Evolutionary conservation across 2,329 filamentous ascomycete genomes (phyloP), one percentile per base, ranked within the genome.

Genomic region (Apiospora kogelbergensis): DNA sequence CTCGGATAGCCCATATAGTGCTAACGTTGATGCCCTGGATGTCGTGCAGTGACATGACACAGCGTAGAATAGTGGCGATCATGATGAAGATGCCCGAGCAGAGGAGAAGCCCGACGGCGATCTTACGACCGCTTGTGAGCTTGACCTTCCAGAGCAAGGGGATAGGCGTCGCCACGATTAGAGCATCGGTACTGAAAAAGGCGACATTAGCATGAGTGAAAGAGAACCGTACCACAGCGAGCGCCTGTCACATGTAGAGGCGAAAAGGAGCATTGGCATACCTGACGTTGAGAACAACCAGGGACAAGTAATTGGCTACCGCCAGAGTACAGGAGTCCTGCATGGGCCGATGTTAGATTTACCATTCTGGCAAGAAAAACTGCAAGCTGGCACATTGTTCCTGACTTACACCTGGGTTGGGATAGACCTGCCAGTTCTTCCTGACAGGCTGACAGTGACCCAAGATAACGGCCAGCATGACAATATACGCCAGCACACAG

Each of bases 71-170:
- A 1, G 81, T 79, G 26, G 81, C 81, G 9, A 80, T 71, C 70
- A 84, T 82, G 68, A 83, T 79, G 69, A 84, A 84, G n/a, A 84
- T 46, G 3, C 82, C 81, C 3, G 81, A 80, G 66, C 80, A 84
- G 13, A 84, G 80, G 0, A 82, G 74, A 5, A 81, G 40, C 1
- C 78, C 77, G 57, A 82, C 79, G 20, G 80, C 72, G 3, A 83
- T 22, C 72, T 84, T 83, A 67, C 80, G 74, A 46, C 76, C 74
- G 3, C 80, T 53, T 26, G 73, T 77, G 67, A 83, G 75, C 63
- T 80, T 80, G 1, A 82, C 80, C 63, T 77, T 80, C 76, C 78
- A 80, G 3, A 84, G 70, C 3, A 84, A 69, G 11, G 82, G 81
- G 1, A 84, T 41, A 0, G 82, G 82, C 20, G 84, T 83, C 26